These are phyloP conservation scores for Zygotorulaspora danielsina DNA, from an alignment of 805 yeast species.

Conservation along the genomic window DNA sequence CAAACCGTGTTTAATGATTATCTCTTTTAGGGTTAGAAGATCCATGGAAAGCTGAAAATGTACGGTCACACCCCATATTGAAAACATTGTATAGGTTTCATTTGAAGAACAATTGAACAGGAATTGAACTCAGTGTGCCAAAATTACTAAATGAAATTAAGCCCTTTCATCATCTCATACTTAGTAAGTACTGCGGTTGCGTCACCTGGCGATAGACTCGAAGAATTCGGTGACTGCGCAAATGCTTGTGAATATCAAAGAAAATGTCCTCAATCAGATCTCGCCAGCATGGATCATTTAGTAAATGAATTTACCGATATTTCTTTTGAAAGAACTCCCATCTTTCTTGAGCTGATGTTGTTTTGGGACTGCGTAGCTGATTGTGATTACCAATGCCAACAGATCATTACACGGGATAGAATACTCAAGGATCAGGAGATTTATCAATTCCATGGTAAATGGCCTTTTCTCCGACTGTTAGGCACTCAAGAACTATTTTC, in stretches of 20 bases:
- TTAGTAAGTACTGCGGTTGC: slow-evolving; percentile 23
- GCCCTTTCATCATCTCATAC: background rate
- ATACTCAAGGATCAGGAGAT: slow-evolving; percentile 46
- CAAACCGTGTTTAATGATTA: slow-evolving; percentile 6
- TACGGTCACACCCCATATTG: too few relatives aligned
- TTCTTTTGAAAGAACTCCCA: slow-evolving; percentile 29
- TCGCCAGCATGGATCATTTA: slow-evolving; percentile 24
- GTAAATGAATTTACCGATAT: slow-evolving; percentile 26
- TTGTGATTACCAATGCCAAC: slow-evolving; percentile 93
- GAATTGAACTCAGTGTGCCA: too few relatives aligned
- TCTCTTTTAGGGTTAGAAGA: too few relatives aligned
- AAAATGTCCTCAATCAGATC: slow-evolving; percentile 21
- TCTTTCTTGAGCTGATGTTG: slow-evolving; percentile 41
- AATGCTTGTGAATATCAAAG: slow-evolving; percentile 43
- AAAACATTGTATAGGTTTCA: too few relatives aligned
- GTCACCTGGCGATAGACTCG: slow-evolving; percentile 60
- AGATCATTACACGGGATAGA: slow-evolving; percentile 59
- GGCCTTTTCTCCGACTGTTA: slow-evolving; percentile 82
- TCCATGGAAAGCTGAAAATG: too few relatives aligned
- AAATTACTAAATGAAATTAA: slow-evolving; percentile 10
- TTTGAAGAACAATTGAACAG: too few relatives aligned
- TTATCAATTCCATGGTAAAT: slow-evolving; percentile 91
- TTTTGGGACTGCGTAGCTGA: slow-evolving; percentile 74
- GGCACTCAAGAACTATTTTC: slow-evolving; percentile 86
- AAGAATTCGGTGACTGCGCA: slow-evolving; percentile 53